A percentile compares a stretch with the other conserved stretches of the same genome.
phyloP scores from a whole-genome alignment of 805 yeast genomes.

The Metschnikowia borealis region DNA sequence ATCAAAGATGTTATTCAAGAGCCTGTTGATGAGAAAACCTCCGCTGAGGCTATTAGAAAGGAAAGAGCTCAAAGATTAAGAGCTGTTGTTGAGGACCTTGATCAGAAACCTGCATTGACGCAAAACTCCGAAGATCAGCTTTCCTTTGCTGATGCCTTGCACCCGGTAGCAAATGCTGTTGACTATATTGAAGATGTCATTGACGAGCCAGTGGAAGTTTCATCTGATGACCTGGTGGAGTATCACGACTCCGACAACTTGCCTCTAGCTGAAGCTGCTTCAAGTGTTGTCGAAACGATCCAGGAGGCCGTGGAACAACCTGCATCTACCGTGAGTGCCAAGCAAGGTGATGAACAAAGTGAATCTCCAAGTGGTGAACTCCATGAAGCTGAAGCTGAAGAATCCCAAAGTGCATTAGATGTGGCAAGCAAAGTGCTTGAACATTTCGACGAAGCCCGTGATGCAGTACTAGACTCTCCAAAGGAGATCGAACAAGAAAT shows the following conservation, averaged over 20 bases:
- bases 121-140: background rate
- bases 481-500: background rate
- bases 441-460: background rate
- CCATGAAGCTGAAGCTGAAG: background rate
- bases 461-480: background rate
- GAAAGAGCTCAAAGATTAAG: background rate
- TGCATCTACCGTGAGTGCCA: background rate
- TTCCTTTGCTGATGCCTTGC: background rate
- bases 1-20: constrained; percentile 1
- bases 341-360: background rate
- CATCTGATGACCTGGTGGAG: background rate
- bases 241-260: background rate
- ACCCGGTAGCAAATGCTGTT: background rate
- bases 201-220: background rate
- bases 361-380: background rate
- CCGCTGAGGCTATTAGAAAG: background rate
- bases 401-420: background rate
- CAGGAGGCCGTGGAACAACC: background rate
- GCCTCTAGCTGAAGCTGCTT: background rate
- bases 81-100: background rate
- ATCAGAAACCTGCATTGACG: background rate
- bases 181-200: background rate
- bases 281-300: background rate
- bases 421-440: background rate
- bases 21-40: background rate